Percentiles rank a stretch among this genome's conserved stretches.
These are phyloP conservation scores for Aaosphaeria arxii DNA, from an alignment of 2,329 filamentous ascomycete genomes.

Conservation along the genomic window DNA sequence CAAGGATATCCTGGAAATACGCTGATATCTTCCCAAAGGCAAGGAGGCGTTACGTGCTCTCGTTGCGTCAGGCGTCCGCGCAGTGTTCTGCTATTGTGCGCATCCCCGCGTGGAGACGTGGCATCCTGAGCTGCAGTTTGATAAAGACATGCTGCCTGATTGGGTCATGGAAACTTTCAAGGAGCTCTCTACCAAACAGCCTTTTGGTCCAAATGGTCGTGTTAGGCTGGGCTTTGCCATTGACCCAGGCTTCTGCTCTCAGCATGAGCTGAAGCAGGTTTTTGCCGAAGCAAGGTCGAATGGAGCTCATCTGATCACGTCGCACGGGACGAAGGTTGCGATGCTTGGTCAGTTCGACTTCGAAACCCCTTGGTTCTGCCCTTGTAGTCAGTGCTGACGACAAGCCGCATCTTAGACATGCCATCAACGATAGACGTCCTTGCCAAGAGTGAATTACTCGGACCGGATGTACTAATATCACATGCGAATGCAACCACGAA, in stretches of 20 bases:
- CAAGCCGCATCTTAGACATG: no score
- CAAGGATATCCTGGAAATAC: no score
- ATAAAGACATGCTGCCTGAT: no score
- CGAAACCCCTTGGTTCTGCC: conserved; percentile 26
- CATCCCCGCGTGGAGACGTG: conserved; percentile 20
- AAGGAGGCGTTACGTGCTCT: conserved; percentile 48
- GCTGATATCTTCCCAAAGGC: conserved; percentile 29
- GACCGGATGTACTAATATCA: conserved; percentile 43
- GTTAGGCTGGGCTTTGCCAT: conserved; percentile 45
- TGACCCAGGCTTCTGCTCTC: conserved; percentile 41
- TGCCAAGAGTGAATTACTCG: conserved; percentile 30
- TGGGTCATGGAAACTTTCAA: conserved; percentile 28
- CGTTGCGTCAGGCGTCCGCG: conserved; percentile 42
- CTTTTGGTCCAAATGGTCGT: conserved; percentile 24
- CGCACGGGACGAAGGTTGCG: conserved; percentile 29
- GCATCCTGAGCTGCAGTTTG: no score
- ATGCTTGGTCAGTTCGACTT: conserved; percentile 4
- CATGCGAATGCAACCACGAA: conserved; percentile 36
- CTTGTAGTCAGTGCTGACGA: no score
- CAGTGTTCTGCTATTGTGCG: conserved; percentile 28
- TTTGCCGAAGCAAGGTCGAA: conserved; percentile 37
- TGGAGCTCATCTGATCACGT: conserved; percentile 42
- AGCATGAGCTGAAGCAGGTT: conserved; percentile 34
- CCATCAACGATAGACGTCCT: no score
- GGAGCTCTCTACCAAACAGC: conserved; percentile 26